Evolutionary conservation across 2,329 filamentous ascomycete species (phyloP).

Genomic region (Paramyrothecium sp.): DNA sequence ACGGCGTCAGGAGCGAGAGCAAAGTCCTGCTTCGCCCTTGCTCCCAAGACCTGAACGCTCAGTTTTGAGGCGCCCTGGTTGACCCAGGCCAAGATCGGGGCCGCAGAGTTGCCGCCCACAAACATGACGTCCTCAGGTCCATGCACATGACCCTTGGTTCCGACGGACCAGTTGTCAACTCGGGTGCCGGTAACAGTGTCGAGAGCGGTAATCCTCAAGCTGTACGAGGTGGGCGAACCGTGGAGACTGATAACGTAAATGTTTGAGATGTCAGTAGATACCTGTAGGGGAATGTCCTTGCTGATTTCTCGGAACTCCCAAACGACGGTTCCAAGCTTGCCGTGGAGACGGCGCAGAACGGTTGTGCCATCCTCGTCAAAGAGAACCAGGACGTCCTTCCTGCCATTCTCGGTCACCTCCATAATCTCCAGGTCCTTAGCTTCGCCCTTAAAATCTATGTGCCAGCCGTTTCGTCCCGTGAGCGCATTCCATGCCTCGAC

Average conservation of each 20-base stretch:
- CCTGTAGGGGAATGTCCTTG: slow-evolving; percentile 71
- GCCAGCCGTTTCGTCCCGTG: slow-evolving; percentile 79
- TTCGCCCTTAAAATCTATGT: slow-evolving; percentile 54
- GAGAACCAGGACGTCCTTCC: slow-evolving; percentile 72
- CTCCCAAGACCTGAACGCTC: slow-evolving; percentile 69
- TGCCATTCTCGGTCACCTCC: slow-evolving; percentile 61
- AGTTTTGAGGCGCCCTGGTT: slow-evolving; percentile 61
- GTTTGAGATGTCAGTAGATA: slow-evolving; percentile 67
- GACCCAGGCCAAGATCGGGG: slow-evolving; percentile 74
- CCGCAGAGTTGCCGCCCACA: slow-evolving; percentile 73
- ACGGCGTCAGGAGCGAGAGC: slow-evolving; percentile 45
- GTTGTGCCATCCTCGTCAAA: slow-evolving; percentile 57
- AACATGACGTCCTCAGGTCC: slow-evolving; percentile 65
- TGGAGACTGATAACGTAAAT: slow-evolving; percentile 79
- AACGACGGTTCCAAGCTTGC: slow-evolving; percentile 66
- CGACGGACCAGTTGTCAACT: slow-evolving; percentile 68
- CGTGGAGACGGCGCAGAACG: slow-evolving; percentile 70
- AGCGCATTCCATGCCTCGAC: slow-evolving; percentile 82
- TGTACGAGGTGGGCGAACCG: slow-evolving; percentile 66
- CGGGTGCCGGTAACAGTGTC: slow-evolving; percentile 73
- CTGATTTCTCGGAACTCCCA: slow-evolving; percentile 76
- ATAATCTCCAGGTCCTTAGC: slow-evolving; percentile 75
- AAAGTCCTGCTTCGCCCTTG: slow-evolving; percentile 55
- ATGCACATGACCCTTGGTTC: slow-evolving; percentile 71
- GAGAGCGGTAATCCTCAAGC: slow-evolving; percentile 71